Conservation (phyloP, 306 rosid species). For the Fagus crenata region DNA sequence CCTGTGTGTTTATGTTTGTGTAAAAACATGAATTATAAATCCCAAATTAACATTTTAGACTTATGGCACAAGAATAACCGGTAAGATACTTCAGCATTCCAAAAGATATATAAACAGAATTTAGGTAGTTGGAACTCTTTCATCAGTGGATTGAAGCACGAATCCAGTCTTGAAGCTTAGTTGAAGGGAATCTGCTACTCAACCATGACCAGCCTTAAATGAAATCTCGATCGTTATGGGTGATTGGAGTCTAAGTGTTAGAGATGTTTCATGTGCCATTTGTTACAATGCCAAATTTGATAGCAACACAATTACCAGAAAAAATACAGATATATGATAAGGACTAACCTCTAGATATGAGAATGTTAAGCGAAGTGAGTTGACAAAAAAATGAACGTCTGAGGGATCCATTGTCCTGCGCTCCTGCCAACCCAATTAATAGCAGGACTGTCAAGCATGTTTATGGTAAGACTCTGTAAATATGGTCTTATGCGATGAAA, state of each 20-base stretch:
- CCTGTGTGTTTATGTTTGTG: background rate
- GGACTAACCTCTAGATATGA: slow-evolving; percentile 65
- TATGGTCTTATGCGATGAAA: background rate
- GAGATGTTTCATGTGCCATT: slow-evolving; percentile 19
- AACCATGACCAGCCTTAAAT: slow-evolving; percentile 1
- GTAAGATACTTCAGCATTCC: slow-evolving; percentile 2
- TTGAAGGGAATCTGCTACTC: background rate
- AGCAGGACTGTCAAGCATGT: background rate
- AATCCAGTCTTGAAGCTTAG: background rate
- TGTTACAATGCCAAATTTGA: slow-evolving; percentile 15
- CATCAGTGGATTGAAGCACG: background rate
- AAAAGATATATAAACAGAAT: slow-evolving; percentile 21
- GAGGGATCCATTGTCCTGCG: slow-evolving; percentile 59
- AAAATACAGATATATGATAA: slow-evolving; percentile 18
- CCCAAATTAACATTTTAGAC: background rate
- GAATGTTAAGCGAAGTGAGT: slow-evolving; percentile 68
- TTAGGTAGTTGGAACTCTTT: background rate
- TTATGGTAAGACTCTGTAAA: slow-evolving; percentile 2
- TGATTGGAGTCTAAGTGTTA: background rate
- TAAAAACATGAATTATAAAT: background rate
- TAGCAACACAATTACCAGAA: slow-evolving; percentile 21
- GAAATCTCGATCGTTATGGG: background rate
- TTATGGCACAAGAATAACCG: slow-evolving; percentile 1
- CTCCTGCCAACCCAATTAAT: slow-evolving; percentile 61
- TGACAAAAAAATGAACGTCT: slow-evolving; percentile 61